These are phyloP conservation scores for slime mould (Dictyostelium discoideum) DNA, from an alignment of 78 protist genomes.

Conservation along the genomic window DNA sequence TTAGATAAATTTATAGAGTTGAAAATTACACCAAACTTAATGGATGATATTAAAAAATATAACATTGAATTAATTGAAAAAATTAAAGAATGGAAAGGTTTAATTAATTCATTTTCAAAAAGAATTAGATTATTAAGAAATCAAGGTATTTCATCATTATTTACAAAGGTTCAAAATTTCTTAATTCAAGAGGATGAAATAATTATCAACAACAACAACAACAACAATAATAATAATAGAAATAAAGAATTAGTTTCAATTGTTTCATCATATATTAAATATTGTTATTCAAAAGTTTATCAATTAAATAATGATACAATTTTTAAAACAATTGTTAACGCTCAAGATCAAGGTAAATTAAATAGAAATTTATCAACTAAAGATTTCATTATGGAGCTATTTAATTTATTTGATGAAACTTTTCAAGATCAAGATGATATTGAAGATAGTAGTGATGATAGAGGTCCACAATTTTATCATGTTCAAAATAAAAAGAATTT, in stretches of 20 bases:
- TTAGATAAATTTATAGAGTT: background rate
- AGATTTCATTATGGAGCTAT: background rate
- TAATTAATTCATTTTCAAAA: background rate
- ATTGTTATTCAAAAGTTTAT: slow-evolving; percentile 16
- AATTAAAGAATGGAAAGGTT: background rate
- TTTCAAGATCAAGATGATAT: background rate
- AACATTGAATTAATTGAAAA: background rate
- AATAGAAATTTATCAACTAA: background rate
- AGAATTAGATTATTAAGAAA: slow-evolving; percentile 10
- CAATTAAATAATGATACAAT: background rate
- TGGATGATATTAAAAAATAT: background rate
- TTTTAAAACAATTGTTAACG: background rate
- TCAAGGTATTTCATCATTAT: slow-evolving; percentile 42
- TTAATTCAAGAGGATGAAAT: background rate
- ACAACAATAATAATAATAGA: background rate
- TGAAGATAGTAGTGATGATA: background rate
- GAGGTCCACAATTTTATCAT: background rate
- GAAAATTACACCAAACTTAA: background rate
- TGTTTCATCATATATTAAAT: slow-evolving; percentile 32
- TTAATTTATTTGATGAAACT: background rate
- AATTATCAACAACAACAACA: background rate
- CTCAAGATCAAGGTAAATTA: background rate
- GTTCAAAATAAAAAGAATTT: background rate
- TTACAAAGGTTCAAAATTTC: background rate
- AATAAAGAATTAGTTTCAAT: background rate